Percentiles rank a stretch among this genome's conserved stretches.
Conservation (phyloP, 345 rosid species). For the Populus alba region DNA sequence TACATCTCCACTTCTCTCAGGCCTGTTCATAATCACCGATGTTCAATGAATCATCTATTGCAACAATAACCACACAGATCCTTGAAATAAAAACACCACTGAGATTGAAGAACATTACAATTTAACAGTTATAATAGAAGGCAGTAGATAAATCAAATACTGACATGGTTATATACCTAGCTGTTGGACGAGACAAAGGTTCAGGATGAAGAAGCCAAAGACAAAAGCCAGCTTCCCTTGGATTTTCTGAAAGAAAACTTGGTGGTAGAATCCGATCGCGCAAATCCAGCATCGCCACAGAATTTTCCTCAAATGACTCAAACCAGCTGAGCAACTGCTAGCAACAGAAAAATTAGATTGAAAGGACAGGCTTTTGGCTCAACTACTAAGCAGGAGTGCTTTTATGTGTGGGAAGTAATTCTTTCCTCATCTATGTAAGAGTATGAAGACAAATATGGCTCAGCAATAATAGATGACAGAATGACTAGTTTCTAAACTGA, state of each 20-base stretch:
- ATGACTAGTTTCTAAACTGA: background rate
- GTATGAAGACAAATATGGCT: background rate
- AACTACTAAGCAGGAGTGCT: background rate
- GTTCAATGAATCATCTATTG: background rate
- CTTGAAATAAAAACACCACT: background rate
- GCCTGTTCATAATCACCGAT: background rate
- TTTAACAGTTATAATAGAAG: background rate
- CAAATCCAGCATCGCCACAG: constrained; percentile 55
- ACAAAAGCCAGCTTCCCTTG: constrained; percentile 74
- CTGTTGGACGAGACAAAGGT: constrained; percentile 62
- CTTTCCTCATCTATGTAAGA: background rate
- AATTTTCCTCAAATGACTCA: constrained; percentile 50
- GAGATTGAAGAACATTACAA: background rate
- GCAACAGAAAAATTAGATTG: constrained; percentile 28
- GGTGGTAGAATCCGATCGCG: constrained; percentile 60
- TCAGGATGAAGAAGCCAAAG: constrained; percentile 87
- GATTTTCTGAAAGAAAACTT: constrained; percentile 55
- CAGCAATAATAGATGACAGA: no score
- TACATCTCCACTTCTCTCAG: background rate
- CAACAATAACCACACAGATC: background rate
- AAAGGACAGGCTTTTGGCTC: background rate
- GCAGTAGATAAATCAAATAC: background rate
- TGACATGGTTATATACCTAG: constrained; percentile 45
- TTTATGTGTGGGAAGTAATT: background rate
- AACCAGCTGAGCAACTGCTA: constrained; percentile 58